Conservation (phyloP, 2,329 filamentous ascomycete genomes). For the Stachybotrys chartarum region DNA sequence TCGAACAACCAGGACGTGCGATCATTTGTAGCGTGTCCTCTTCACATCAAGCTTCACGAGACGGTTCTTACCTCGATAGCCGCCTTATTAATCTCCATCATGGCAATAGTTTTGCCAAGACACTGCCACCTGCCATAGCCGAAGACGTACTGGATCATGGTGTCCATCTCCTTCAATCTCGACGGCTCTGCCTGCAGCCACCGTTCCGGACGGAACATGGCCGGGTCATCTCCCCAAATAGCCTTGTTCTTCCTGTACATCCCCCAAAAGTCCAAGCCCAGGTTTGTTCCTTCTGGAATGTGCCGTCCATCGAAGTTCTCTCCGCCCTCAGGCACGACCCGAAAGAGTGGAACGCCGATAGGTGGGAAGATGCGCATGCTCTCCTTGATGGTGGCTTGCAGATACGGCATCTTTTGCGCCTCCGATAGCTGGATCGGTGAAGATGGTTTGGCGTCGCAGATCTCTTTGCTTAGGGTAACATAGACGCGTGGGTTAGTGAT, state of each 20-base stretch:
- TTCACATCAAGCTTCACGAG: not conserved
- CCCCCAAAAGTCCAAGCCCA: conserved; percentile 34
- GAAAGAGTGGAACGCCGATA: conserved; percentile 24
- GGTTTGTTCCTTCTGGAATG: conserved; percentile 38
- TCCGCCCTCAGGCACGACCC: conserved; percentile 26
- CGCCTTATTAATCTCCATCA: conserved; percentile 34
- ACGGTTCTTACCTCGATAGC: not conserved
- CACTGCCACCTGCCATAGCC: conserved; percentile 35
- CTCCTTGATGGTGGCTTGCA: conserved; percentile 41
- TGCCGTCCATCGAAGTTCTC: conserved; percentile 28
- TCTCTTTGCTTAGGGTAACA: conserved; percentile 35
- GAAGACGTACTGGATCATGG: conserved; percentile 35
- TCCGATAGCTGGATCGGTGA: conserved; percentile 25
- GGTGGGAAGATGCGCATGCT: conserved; percentile 36
- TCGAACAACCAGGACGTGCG: too few species aligned
- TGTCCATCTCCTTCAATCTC: conserved; percentile 24
- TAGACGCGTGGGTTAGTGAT: conserved; percentile 38
- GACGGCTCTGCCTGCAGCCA: conserved; percentile 34
- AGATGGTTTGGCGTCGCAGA: conserved; percentile 24
- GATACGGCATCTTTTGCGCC: conserved; percentile 31
- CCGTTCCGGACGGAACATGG: conserved; percentile 39
- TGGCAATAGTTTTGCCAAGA: conserved; percentile 33
- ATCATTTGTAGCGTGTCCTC: too few species aligned
- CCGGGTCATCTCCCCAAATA: conserved; percentile 30
- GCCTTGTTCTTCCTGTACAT: conserved; percentile 26